Evolutionary conservation across 345 rosid genomes (phyloP), one percentile per base, ranked within the genome.

Genomic region (Eucalyptus erythrocorys): DNA sequence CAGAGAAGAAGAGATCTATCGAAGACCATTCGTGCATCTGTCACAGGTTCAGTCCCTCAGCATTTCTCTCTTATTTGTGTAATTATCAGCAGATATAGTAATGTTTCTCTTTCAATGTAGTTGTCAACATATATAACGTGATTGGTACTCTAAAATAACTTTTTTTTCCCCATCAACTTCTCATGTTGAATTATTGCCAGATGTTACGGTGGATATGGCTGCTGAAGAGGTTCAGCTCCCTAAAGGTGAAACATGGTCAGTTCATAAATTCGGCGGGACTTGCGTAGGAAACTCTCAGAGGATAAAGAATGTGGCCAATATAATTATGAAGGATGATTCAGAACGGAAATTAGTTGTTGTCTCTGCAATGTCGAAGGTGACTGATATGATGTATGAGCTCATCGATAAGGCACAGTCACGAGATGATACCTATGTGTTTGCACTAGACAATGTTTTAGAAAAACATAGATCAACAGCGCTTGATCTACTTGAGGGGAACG

Each of bases 301-400:
- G 88, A 95, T 98, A 49, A 95, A 94, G 94, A 97, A 95, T 91
- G 99, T 96, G 6, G 97, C 98, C 0, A 96, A 95, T 85, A 92
- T 97, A 57, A 93, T 98, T 27, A 87, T 93, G 57, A 93, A 90
- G 32, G 99, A 98, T 92, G 91, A 88, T 84, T 91, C 96, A 1
- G 97, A 97, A 85, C 94, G 95, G 93, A 97, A 97, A 91, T 93
- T 98, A 90, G 95, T 94, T 71, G 96, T 98, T 87, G 99, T 98
- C 49, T 98, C 98, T 9, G 99, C 99, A 13, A 95, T 98, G 99
- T 96, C 99, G 8, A 97, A 97, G 92, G 99, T 98, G 89, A 98
- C 99, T 4, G 99, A 98, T 92, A 96, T 98, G 99, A 98, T 98
- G 98, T 98, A 96, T 89, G 98, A 96, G 89, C 96, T 98, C 88